Evolutionary conservation across 2,329 filamentous ascomycete genomes (phyloP).

Genomic region (Herpotrichia juniperi): DNA sequence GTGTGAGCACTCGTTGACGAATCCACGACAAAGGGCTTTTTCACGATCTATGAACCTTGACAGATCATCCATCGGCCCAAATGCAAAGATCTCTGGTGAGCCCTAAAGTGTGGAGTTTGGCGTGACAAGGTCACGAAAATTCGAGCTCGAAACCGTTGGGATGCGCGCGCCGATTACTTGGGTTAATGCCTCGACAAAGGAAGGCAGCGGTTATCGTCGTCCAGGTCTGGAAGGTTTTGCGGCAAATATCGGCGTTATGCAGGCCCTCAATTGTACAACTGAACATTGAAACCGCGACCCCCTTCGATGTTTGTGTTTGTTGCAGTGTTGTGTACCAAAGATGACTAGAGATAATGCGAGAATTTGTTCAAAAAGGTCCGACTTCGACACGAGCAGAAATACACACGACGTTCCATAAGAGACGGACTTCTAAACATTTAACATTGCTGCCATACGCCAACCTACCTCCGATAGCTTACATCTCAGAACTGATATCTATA

Average conservation of each 20-base stretch:
- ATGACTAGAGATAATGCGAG: too few species aligned
- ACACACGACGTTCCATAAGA: neutral
- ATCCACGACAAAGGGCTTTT: neutral
- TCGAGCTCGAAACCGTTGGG: neutral
- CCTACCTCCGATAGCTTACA: too few species aligned
- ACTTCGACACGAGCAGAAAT: too few species aligned
- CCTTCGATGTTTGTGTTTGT: neutral
- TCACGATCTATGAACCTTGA: constrained; percentile 5
- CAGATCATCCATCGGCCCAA: constrained; percentile 15
- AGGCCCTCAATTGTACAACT: neutral
- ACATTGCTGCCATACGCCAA: too few species aligned
- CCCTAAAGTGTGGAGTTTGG: constrained; percentile 14
- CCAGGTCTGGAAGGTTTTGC: constrained; percentile 15
- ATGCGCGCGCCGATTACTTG: constrained; percentile 1
- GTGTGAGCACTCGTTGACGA: constrained; percentile 26
- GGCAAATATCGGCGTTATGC: constrained; percentile 16
- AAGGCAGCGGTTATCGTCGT: constrained; percentile 23
- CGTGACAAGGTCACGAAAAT: neutral
- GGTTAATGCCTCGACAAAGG: constrained; percentile 18
- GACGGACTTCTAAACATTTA: too few species aligned
- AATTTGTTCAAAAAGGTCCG: too few species aligned
- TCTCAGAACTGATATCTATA: too few species aligned
- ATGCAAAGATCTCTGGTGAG: neutral
- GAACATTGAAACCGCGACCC: neutral
- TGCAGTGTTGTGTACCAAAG: too few species aligned